Percentiles rank a stretch among this genome's conserved stretches.
Conservation (phyloP, 164 flowering plant genomes). For the Stephania cephalantha region DNA sequence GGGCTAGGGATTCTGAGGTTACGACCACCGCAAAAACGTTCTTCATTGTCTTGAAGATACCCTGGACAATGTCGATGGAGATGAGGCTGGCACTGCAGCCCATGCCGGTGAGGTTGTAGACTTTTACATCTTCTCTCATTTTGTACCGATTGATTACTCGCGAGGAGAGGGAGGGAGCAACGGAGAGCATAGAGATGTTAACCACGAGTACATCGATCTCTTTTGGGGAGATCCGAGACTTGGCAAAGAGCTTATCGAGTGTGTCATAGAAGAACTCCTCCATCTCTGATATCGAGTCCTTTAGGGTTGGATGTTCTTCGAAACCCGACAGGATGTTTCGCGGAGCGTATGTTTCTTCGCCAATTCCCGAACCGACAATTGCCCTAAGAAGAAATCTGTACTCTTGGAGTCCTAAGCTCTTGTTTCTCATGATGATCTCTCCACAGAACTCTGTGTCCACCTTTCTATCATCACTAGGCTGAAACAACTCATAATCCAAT, state of each 20-base stretch:
- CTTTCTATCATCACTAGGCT: conserved; percentile 33
- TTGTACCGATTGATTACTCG: conserved; percentile 57
- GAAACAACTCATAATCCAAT: conserved; percentile 45
- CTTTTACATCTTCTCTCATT: conserved; percentile 48
- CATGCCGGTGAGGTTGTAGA: conserved; percentile 59
- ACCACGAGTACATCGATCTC: conserved; percentile 62
- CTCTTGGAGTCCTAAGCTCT: conserved; percentile 37
- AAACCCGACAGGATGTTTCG: conserved; percentile 29
- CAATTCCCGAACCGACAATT: conserved; percentile 48
- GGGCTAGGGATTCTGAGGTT: conserved; percentile 49
- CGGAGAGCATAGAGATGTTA: conserved; percentile 51
- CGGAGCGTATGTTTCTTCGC: conserved; percentile 55
- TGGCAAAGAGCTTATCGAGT: conserved; percentile 46
- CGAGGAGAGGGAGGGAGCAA: conserved; percentile 46
- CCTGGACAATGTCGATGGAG: conserved; percentile 40
- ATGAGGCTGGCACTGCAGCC: conserved; percentile 71
- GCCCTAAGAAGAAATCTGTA: conserved; percentile 40
- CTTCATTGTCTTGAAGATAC: conserved; percentile 33
- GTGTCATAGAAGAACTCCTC: conserved; percentile 45
- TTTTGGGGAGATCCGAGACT: conserved; percentile 35
- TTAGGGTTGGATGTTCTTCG: conserved; percentile 23
- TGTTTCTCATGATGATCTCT: conserved; percentile 34
- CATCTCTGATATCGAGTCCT: conserved; percentile 35
- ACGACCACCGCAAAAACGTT: conserved; percentile 42
- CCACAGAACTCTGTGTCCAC: conserved; percentile 36